Percentiles rank a stretch among this genome's conserved stretches.
Evolutionary conservation across 2,329 filamentous ascomycete genomes (phyloP).

Genomic region (Cryphonectria nitschkei): DNA sequence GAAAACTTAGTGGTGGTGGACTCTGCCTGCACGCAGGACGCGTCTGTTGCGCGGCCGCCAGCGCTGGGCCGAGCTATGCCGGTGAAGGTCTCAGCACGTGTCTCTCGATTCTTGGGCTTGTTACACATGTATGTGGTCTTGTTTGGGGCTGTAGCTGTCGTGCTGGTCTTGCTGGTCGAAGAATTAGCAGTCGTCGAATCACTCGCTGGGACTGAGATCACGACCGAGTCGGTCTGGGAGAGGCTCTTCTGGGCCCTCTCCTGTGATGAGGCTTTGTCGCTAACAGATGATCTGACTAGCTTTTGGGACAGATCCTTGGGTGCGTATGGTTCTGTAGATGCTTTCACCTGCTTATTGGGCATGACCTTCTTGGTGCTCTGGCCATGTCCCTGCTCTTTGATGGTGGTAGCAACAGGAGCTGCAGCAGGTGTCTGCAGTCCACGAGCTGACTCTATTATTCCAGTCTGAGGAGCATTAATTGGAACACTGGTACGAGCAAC

Average conservation of each 20-base stretch:
- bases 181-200: background rate
- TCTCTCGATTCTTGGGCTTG: background rate
- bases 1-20: background rate
- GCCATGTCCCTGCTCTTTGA: background rate
- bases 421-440: background rate
- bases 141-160: background rate
- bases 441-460: background rate
- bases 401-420: background rate
- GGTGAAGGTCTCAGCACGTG: background rate
- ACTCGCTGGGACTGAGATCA: background rate
- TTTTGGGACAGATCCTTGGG: background rate
- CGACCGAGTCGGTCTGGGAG: background rate
- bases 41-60: background rate
- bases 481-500: background rate
- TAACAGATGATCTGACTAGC: background rate
- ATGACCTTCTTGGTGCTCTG: background rate
- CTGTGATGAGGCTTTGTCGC: background rate
- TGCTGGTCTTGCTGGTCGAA: background rate
- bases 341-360: background rate
- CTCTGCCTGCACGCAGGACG: background rate
- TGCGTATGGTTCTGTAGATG: background rate
- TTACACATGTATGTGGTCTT: background rate
- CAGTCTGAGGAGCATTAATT: background rate
- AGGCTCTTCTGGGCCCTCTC: background rate
- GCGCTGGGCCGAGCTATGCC: background rate